Percentiles rank a stretch among this genome's conserved stretches.
These are phyloP conservation scores for Diaporthe citriasiana DNA, from an alignment of 2,329 filamentous ascomycete species.

Conservation along the genomic window DNA sequence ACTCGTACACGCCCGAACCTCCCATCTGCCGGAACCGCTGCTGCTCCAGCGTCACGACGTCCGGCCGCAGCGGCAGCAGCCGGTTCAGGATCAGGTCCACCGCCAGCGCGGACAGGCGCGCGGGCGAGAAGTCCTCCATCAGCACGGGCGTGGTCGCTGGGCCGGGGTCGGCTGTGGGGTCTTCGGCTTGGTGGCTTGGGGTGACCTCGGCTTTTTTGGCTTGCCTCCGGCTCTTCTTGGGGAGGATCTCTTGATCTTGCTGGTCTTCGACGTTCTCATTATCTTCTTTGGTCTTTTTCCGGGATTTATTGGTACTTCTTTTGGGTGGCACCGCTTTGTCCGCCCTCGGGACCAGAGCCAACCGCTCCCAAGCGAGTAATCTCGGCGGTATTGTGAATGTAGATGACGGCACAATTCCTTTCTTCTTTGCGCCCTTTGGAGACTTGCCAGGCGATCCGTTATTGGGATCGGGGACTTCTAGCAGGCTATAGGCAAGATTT, in stretches of 20 bases:
- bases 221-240: constrained; percentile 28
- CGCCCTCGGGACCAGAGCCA: constrained; percentile 43
- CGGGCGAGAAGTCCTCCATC: constrained; percentile 52
- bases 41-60: constrained; percentile 77
- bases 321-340: constrained; percentile 37
- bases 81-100: constrained; percentile 52
- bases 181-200: not conserved
- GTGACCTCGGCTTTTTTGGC: not conserved
- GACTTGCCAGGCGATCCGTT: not conserved
- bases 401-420: constrained; percentile 48
- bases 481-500: constrained; percentile 82
- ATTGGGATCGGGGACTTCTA: constrained; percentile 49
- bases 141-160: constrained; percentile 15
- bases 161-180: constrained; percentile 7
- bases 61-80: constrained; percentile 68
- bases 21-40: constrained; percentile 75
- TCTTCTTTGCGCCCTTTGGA: not conserved
- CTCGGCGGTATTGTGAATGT: constrained; percentile 36
- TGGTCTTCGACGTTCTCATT: not conserved
- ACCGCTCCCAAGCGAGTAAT: constrained; percentile 47
- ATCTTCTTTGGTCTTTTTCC: not conserved
- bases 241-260: not conserved
- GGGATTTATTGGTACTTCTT: not conserved
- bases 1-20: constrained; percentile 77
- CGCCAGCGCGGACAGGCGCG: constrained; percentile 52